Conservation (phyloP, 495 filamentous ascomycete species). For the Penicillium subrubescens region DNA sequence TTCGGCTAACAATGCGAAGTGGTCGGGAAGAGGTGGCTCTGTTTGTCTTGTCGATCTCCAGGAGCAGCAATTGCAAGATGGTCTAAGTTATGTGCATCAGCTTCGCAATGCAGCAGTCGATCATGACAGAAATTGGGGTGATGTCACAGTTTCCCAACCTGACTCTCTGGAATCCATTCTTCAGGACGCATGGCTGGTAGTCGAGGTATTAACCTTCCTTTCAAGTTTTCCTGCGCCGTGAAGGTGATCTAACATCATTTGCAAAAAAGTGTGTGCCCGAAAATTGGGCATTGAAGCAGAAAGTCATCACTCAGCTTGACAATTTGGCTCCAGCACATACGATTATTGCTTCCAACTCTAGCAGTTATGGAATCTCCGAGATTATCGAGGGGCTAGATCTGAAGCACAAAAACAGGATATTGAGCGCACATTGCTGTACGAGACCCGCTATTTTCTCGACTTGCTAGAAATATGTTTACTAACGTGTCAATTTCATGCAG, state of each 20-base stretch:
- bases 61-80: constrained; percentile 27
- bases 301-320: constrained; percentile 36
- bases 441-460: not conserved
- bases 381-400: constrained; percentile 34
- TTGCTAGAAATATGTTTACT: not conserved
- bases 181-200: constrained; percentile 34
- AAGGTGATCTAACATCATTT: not conserved
- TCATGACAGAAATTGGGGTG: constrained; percentile 16
- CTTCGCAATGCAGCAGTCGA: constrained; percentile 19
- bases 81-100: constrained; percentile 25
- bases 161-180: constrained; percentile 18
- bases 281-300: constrained; percentile 29
- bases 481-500: constrained; percentile 15
- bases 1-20: constrained; percentile 18
- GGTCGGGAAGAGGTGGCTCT: constrained; percentile 36
- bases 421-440: constrained; percentile 43
- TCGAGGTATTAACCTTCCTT: constrained; percentile 30
- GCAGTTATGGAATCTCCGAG: constrained; percentile 39
- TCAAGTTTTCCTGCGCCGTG: not conserved
- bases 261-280: constrained; percentile 39
- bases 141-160: constrained; percentile 19
- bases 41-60: constrained; percentile 35
- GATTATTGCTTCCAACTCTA: constrained; percentile 46
- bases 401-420: constrained; percentile 23
- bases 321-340: constrained; percentile 23